phyloP scores from a whole-genome alignment of 257 asterid genomes.

The Nicotiana otophora region DNA sequence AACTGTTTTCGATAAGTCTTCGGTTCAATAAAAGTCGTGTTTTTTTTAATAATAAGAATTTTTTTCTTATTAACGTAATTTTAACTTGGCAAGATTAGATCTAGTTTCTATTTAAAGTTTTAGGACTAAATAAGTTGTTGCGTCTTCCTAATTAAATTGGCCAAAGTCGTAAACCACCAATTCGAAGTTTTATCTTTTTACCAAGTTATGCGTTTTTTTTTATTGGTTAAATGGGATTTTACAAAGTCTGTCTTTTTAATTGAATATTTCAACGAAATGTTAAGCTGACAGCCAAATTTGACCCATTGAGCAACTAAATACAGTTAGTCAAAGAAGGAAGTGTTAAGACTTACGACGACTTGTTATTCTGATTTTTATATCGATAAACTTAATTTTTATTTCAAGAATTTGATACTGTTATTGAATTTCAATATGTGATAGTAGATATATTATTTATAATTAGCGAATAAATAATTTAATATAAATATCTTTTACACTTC shows the following conservation, averaged over 20 bases:
- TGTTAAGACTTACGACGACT: background rate
- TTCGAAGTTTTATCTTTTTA: background rate
- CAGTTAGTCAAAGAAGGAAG: background rate
- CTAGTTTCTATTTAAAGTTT: background rate
- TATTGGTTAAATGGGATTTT: background rate
- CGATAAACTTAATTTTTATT: too few relatives aligned
- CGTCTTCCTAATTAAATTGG: background rate
- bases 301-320: background rate
- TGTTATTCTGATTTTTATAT: too few relatives aligned
- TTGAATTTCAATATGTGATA: too few relatives aligned
- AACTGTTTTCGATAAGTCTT: too few relatives aligned
- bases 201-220: background rate
- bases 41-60: too few relatives aligned
- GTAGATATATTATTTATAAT: too few relatives aligned
- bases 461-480: too few relatives aligned
- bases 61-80: too few relatives aligned
- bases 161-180: background rate
- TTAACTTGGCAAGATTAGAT: background rate
- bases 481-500: too few relatives aligned
- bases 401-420: too few relatives aligned
- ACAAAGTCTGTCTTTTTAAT: background rate
- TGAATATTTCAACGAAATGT: background rate
- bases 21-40: too few relatives aligned
- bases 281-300: background rate
- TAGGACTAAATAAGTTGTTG: background rate